Evolutionary conservation across 2,329 filamentous ascomycete genomes (phyloP).

Genomic region (Phoma sp.): DNA sequence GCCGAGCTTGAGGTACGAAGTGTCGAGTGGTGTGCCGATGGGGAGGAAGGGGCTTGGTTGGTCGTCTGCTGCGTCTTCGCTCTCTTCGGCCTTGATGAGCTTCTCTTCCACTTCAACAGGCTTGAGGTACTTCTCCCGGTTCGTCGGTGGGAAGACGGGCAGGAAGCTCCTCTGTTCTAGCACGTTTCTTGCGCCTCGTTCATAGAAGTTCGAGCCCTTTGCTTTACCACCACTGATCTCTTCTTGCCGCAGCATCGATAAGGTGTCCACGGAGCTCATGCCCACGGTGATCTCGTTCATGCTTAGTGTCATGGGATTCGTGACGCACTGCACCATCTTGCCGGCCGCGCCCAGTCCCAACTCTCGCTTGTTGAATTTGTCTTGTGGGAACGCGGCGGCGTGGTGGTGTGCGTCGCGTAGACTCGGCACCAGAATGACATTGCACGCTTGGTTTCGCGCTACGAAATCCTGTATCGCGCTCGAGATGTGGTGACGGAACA

Average conservation of each 20-base stretch:
- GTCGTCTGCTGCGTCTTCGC: slow-evolving; percentile 62
- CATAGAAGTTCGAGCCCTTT: slow-evolving; percentile 66
- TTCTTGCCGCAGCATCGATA: slow-evolving; percentile 80
- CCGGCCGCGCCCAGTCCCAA: slow-evolving; percentile 69
- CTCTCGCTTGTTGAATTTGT: slow-evolving; percentile 71
- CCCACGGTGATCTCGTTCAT: slow-evolving; percentile 87
- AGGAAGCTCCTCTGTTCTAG: slow-evolving; percentile 92
- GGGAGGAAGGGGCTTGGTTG: slow-evolving; percentile 42
- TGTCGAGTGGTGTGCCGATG: slow-evolving; percentile 78
- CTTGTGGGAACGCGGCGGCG: slow-evolving; percentile 86
- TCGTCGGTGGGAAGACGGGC: slow-evolving; percentile 82
- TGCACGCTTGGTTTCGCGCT: slow-evolving; percentile 74
- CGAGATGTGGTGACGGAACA: slow-evolving; percentile 83
- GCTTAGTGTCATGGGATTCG: slow-evolving; percentile 88
- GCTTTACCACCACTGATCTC: slow-evolving; percentile 68
- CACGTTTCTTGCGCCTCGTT: slow-evolving; percentile 75
- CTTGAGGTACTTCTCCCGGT: slow-evolving; percentile 68
- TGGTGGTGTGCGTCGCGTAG: slow-evolving; percentile 81
- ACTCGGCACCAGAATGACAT: slow-evolving; percentile 82
- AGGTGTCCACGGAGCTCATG: slow-evolving; percentile 80
- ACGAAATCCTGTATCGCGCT: slow-evolving; percentile 74
- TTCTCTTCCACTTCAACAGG: slow-evolving; percentile 45
- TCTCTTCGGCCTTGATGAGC: slow-evolving; percentile 53
- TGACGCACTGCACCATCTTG: slow-evolving; percentile 77
- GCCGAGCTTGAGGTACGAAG: slow-evolving; percentile 83